Evolutionary conservation across 140 eudicot species (phyloP), one percentile per base, ranked within the genome.

Genomic region (Anethum foeniculum): DNA sequence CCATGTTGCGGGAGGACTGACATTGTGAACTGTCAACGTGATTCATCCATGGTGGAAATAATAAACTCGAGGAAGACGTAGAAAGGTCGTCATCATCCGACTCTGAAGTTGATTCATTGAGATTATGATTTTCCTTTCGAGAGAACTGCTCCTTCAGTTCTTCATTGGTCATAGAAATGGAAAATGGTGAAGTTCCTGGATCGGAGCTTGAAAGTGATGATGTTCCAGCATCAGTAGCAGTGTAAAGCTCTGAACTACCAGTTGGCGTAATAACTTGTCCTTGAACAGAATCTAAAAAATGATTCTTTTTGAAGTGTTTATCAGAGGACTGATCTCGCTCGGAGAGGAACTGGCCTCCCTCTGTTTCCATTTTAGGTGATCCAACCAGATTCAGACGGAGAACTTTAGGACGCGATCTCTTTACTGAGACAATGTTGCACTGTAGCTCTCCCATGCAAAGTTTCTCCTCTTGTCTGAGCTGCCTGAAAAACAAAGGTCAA

Each of bases 181-280:
- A 87, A 80, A 91, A 95, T 3, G 99, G 97, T 51, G 99, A 95
- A 21, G 93, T 92, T 76, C 97, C 96, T n/a, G 90, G 99, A 51
- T 95, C 99, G 44, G 97, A 95, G 86, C 97, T 95, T 41, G 99
- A 95, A 25, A 92, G 96, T 7, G 99, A 95, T 65, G 99, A 95
- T 46, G 97, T 92, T 82, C 97, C 97, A 19, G 86, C 92, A 79
- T 95, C 99, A 0, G 97, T 92, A 75, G 97, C 89, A 41, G 97
- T 90, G 80, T 89, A 92, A 16, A 90, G 82, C 80, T 95, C 99
- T 1, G 99, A 97, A 47, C 97, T 95, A 78, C 99, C 93, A 25
- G 97, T 88, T 52, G 99, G 99, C 60, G 99, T 92, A 51, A 85
- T 96, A 30, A 86, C 85, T 4, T 93, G 90, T 67, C 92, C 95